Conservation (phyloP, 2,329 filamentous ascomycete genomes). For the Diplodia sapinea region DNA sequence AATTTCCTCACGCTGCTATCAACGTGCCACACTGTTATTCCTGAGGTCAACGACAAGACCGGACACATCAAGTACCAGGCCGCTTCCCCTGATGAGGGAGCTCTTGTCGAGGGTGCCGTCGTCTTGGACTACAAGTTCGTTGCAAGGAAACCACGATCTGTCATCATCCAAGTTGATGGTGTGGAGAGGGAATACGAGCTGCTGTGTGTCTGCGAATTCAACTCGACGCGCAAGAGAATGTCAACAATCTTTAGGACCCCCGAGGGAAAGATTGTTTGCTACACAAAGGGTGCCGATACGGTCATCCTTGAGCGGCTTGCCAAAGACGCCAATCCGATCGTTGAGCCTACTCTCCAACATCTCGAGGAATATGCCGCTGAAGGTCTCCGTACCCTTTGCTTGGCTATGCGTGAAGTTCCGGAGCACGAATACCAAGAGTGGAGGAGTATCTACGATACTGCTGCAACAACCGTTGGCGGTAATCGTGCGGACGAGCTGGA, state of each 20-base stretch:
- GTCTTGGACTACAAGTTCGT: conserved; percentile 86
- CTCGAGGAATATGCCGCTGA: conserved; percentile 99
- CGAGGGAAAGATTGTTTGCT: conserved; percentile 91
- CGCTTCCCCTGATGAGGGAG: conserved; percentile 94
- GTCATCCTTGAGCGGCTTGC: conserved; percentile 92
- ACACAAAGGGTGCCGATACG: conserved; percentile 96
- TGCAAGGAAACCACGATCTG: conserved; percentile 85
- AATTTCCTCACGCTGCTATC: conserved; percentile 87
- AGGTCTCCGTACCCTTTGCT: conserved; percentile 89
- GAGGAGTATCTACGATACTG: conserved; percentile 84
- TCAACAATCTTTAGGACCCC: conserved; percentile 96
- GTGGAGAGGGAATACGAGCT: conserved; percentile 83
- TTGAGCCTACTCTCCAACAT: conserved; percentile 89
- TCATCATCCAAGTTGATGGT: conserved; percentile 80
- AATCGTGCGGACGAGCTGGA: conserved; percentile 94
- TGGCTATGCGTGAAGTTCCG: conserved; percentile 91
- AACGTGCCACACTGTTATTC: conserved; percentile 97
- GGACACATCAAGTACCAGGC: conserved; percentile 95
- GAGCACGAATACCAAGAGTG: conserved; percentile 90
- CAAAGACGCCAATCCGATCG: conserved; percentile 76
- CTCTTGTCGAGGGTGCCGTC: conserved; percentile 90
- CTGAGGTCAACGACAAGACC: conserved; percentile 75
- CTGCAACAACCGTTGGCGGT: conserved; percentile 86
- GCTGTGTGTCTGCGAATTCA: conserved; percentile 97
- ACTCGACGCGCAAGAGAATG: conserved; percentile 97